phyloP scores from a whole-genome alignment of 352 stramenopile genomes.

The Phytophthora melonis region DNA sequence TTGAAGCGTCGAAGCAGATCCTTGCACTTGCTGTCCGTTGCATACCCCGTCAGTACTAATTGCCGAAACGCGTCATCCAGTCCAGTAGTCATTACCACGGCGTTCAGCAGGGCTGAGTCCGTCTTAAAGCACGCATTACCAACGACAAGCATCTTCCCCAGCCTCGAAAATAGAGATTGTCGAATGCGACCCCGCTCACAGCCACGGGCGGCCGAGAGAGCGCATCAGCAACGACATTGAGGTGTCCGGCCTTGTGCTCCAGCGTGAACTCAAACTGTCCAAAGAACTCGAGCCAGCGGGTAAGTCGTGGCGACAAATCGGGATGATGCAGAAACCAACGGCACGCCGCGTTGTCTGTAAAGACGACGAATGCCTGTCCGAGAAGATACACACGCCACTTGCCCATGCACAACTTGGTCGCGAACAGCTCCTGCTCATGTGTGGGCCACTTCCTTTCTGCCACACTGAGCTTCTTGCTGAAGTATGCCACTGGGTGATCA shows the following conservation, averaged over 20 bases:
- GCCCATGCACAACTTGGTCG: background rate
- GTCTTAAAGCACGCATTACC: too few relatives aligned
- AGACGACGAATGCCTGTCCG: background rate
- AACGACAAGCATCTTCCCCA: background rate
- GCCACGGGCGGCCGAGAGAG: background rate
- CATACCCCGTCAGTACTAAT: too few relatives aligned
- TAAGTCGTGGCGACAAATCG: background rate
- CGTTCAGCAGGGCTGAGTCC: too few relatives aligned
- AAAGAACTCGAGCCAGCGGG: background rate
- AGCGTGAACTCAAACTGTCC: background rate
- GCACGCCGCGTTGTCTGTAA: slow-evolving; percentile 5
- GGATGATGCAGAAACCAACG: background rate
- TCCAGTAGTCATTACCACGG: too few relatives aligned
- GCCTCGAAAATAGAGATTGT: background rate
- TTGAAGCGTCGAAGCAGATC: too few relatives aligned
- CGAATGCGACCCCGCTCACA: background rate
- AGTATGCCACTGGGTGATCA: slow-evolving; percentile 10
- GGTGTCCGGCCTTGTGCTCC: slow-evolving; percentile 1
- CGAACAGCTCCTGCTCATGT: slow-evolving; percentile 12
- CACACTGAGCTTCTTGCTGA: slow-evolving; percentile 1
- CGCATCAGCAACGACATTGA: background rate
- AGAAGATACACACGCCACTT: slow-evolving; percentile 4
- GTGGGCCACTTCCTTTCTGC: slow-evolving; percentile 1
- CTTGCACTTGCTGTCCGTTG: too few relatives aligned
- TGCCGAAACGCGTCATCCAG: too few relatives aligned